phyloP scores from a whole-genome alignment of 2,329 filamentous ascomycete genomes.

The Curvularia sp. region DNA sequence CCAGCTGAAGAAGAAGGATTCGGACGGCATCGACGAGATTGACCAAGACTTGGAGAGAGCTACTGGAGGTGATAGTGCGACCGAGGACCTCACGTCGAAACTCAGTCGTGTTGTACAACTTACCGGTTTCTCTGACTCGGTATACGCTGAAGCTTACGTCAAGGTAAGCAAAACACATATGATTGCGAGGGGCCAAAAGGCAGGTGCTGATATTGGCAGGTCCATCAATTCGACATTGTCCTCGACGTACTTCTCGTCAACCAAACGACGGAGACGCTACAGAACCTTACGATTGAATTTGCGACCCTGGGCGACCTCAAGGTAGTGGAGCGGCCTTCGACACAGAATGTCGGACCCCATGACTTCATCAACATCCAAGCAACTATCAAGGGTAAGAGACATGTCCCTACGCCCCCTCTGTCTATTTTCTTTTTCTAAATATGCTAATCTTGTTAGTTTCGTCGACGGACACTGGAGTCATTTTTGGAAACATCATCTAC shows the following conservation, averaged over 20 bases:
- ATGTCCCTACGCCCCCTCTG: neutral
- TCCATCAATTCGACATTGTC: constrained; percentile 98
- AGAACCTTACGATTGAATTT: constrained; percentile 97
- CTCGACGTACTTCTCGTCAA: constrained; percentile 96
- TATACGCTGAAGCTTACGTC: constrained; percentile 98
- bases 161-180: constrained; percentile 62
- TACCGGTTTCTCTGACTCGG: constrained; percentile 96
- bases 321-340: constrained; percentile 94
- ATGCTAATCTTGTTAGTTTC: constrained; percentile 66
- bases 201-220: constrained; percentile 30
- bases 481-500: constrained; percentile 98
- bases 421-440: no score
- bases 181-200: no score
- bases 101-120: constrained; percentile 95
- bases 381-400: constrained; percentile 91
- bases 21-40: constrained; percentile 82
- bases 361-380: constrained; percentile 99
- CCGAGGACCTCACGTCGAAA: constrained; percentile 91
- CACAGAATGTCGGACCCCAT: constrained; percentile 92
- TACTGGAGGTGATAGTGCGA: constrained; percentile 83
- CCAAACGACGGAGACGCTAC: constrained; percentile 93
- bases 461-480: constrained; percentile 96
- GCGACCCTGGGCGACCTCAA: constrained; percentile 98
- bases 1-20: constrained; percentile 85
- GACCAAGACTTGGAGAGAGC: constrained; percentile 92